Base-by-base conservation (phyloP, 1,284 basidiomycete species). In the Clitocybe nebularis region DNA sequence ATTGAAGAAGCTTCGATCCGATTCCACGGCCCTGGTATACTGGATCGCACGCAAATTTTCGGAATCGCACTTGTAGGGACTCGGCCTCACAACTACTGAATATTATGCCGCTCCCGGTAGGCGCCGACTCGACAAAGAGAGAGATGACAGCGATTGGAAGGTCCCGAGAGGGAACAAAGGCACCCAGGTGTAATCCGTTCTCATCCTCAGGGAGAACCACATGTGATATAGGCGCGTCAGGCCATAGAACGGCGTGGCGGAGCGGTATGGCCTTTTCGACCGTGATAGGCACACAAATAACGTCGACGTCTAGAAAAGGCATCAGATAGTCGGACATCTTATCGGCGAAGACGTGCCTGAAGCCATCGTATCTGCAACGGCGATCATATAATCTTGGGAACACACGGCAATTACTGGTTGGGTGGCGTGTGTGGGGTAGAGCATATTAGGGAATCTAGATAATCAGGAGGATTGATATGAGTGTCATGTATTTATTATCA, bases 201-300 rank as follows among this genome's bases (percentile, higher is more conserved):
- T 63, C 59, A 49, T 81, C 78, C 48, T 79, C 77, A 4, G 74
- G 67, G 2, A 80, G 66, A 30, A 60, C 65, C 40, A 82, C 73
- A 50, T 74, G 63, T 38, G 69, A 65, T 7, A 74, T 53, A 4
- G 72, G 68, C 47, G 68, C 66, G 50, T 72, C 56, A 3, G 79
- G 76, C 76, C 77, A 83, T 14, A 81, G 65, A 6, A 84, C 74
- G 11, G 68, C 62, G 53, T 79, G 79, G 21, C 79, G 73, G 29
- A 82, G 67, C 2, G 64, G 50, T 21, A 77, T 42, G 1, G 43
- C 45, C 33, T 50, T 40, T 21, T 45, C 37, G 14, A 38, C 29
- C 10, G 22, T 19, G 29, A 50, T 45, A 4, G 35, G 26, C 24
- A n/a, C 39, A 35, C 38, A 47, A 9, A 24, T n/a, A 4, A 46